Evolutionary conservation across 2,329 filamentous ascomycete genomes (phyloP).

Genomic region (Alternaria gaisen): DNA sequence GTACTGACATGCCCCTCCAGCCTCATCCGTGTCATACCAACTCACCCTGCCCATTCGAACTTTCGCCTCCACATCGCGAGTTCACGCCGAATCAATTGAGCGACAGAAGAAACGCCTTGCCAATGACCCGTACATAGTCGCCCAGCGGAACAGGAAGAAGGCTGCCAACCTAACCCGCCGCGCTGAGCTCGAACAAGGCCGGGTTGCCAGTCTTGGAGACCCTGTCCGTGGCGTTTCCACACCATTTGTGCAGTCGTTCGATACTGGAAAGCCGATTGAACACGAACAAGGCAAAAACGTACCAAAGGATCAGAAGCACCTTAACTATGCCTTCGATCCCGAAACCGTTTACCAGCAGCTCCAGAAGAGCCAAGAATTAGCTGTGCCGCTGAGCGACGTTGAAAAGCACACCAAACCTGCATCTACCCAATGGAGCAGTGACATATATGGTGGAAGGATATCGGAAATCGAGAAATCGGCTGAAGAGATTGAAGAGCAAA

Average conservation of each 20-base stretch:
- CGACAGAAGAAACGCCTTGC: constrained; percentile 67
- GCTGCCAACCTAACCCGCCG: constrained; percentile 82
- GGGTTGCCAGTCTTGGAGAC: constrained; percentile 74
- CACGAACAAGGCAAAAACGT: constrained; percentile 29
- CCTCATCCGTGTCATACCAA: constrained; percentile 36
- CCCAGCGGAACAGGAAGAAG: constrained; percentile 83
- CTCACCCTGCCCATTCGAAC: constrained; percentile 64
- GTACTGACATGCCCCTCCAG: constrained; percentile 13
- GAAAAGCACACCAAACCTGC: constrained; percentile 8
- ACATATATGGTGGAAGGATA: constrained; percentile 7
- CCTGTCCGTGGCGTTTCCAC: constrained; percentile 81
- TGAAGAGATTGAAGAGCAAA: constrained; percentile 36
- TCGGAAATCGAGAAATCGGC: constrained; percentile 17
- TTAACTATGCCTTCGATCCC: constrained; percentile 80
- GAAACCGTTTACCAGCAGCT: constrained; percentile 73
- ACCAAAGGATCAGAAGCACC: constrained; percentile 53
- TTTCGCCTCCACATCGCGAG: constrained; percentile 71
- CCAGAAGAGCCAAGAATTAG: constrained; percentile 72
- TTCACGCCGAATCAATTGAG: constrained; percentile 61
- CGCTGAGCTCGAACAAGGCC: constrained; percentile 71
- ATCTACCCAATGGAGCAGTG: constrained; percentile 18
- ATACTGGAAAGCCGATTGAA: constrained; percentile 61
- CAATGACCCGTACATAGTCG: constrained; percentile 82
- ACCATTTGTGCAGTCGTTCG: constrained; percentile 83
- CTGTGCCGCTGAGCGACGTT: constrained; percentile 59